Percentiles rank a stretch among this genome's conserved stretches.
Evolutionary conservation across 352 stramenopile species (phyloP).

Genomic region (Pythium oligandrum): DNA sequence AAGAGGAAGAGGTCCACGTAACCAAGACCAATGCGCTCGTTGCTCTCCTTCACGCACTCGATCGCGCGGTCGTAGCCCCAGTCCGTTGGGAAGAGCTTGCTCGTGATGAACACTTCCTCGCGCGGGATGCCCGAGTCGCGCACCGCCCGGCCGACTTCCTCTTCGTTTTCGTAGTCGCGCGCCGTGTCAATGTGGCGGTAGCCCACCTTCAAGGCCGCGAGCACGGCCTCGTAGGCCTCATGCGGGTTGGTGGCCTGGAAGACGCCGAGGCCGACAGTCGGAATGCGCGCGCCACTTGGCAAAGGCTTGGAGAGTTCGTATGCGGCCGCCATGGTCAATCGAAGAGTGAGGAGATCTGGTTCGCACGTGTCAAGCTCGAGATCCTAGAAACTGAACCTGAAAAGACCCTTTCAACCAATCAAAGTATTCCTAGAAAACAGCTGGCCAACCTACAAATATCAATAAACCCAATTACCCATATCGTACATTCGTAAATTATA

Average conservation of each 20-base stretch:
- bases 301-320: conserved; percentile 26
- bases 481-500: no score
- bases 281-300: conserved; percentile 41
- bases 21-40: conserved; percentile 43
- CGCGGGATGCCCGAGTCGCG: conserved; percentile 65
- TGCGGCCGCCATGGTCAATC: not conserved
- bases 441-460: no score
- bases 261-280: conserved; percentile 38
- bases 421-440: no score
- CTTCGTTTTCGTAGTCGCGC: conserved; percentile 81
- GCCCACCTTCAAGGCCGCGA: conserved; percentile 52
- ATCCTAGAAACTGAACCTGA: no score
- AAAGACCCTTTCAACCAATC: no score
- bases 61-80: conserved; percentile 73
- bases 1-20: conserved; percentile 86
- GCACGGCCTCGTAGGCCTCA: conserved; percentile 47
- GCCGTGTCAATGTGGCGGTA: conserved; percentile 90
- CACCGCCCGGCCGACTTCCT: conserved; percentile 72
- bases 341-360: not conserved
- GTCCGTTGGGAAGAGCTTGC: conserved; percentile 63
- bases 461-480: no score
- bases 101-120: conserved; percentile 83
- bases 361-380: no score
- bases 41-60: conserved; percentile 39
- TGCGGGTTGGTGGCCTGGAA: conserved; percentile 30